Base-by-base conservation (phyloP, 2,329 filamentous ascomycete species). In the Falciphora oryzae region DNA sequence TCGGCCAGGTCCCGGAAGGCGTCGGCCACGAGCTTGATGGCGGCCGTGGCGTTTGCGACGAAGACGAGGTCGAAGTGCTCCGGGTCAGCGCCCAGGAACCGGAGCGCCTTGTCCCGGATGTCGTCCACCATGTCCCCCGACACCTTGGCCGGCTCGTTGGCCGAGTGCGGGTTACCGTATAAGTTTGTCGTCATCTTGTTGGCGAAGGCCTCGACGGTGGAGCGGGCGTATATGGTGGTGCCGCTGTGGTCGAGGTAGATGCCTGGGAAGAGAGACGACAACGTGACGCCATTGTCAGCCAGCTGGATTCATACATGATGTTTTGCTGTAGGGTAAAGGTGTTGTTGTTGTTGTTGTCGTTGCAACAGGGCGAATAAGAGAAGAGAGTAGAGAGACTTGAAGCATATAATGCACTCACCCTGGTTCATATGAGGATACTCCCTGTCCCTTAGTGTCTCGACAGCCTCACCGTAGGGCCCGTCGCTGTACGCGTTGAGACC, bases 101-200 rank as follows among this genome's bases (percentile, higher is more conserved):
- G 71, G 16, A 89, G 78, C 25, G 84, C 77, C 65, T 81, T 80
- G 65, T 79, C 75, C 18, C 86, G 79, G 10, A 86, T 77, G 29
- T 80, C 77, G 67, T 89, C 84, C 44, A 89, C 82, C 65, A 82
- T 77, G 32, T 83, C 79, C 5, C 85, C 85, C 1, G 84, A 82
- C 27, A 84, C 75, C 64, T 81, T 82, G 18, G 85, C 86, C 0
- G 86, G 85, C 22, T 80, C 77, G 53, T 85, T 87, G 68, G 84
- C 80, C 1, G 88, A 90, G 71, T 90, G 88, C 2, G 88, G 88
- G 69, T 90, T 90, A 14, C 87, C 87, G 69, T 88, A 87, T n/a
- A 90, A 77, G 66, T 81, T 83, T 44, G 76, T 71, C 57, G 81
- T 76, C 73, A 89, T 80, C 68, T 85, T 82, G 3, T 75, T 72